phyloP scores from a whole-genome alignment of 2,329 filamentous ascomycete genomes.

The Diplodia corticola region DNA sequence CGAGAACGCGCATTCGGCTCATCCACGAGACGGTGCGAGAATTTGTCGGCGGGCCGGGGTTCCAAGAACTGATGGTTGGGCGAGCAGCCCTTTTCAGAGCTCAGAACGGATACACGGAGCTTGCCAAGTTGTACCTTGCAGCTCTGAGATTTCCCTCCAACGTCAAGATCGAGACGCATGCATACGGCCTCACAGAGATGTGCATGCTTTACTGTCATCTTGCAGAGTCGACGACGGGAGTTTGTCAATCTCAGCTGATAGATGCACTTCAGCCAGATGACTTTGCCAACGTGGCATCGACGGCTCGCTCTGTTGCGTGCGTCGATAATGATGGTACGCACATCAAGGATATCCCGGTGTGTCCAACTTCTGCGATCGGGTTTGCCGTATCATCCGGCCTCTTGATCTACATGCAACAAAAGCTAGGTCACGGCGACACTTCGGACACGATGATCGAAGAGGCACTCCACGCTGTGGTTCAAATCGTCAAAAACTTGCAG shows the following conservation, averaged over 20 bases:
- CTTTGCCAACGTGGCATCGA: too few species aligned
- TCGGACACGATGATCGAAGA: not conserved
- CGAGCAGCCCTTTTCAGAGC: not conserved
- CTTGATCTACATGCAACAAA: not conserved
- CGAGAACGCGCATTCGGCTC: not conserved
- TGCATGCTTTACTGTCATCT: not conserved
- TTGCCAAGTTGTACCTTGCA: not conserved
- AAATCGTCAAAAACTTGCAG: too few species aligned
- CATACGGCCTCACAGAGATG: too few species aligned
- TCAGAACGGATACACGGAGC: constrained; percentile 8
- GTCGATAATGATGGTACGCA: too few species aligned
- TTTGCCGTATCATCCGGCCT: not conserved
- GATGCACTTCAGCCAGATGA: not conserved
- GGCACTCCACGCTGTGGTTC: not conserved
- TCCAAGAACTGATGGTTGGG: not conserved
- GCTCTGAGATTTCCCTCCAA: not conserved
- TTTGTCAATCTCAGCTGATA: not conserved
- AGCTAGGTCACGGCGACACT: not conserved
- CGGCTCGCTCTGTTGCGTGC: too few species aligned
- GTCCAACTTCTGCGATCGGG: not conserved
- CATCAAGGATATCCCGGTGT: not conserved
- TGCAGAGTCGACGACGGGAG: not conserved
- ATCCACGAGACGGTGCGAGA: not conserved
- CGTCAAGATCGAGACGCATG: too few species aligned
- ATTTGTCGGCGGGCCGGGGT: not conserved